Evolutionary conservation across 352 stramenopile genomes (phyloP).

Genomic region (Pythium apleroticum): DNA sequence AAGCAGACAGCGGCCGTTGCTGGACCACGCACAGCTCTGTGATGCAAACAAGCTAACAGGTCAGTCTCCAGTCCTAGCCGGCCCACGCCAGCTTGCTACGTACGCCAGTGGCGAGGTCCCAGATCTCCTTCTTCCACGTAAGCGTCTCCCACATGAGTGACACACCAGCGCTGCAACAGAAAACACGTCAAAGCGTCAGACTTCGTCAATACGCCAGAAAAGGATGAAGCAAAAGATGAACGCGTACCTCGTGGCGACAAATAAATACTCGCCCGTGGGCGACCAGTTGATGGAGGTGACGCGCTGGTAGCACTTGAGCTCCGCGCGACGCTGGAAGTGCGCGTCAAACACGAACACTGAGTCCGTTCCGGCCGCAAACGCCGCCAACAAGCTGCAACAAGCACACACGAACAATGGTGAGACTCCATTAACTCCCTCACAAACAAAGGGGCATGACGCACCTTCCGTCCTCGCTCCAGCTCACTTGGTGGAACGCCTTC

Average conservation of each 20-base stretch:
- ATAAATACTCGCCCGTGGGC: slow-evolving; percentile 84
- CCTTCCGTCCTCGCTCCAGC: slow-evolving; percentile 74
- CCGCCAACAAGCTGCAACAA: slow-evolving; percentile 48
- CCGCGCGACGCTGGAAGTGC: slow-evolving; percentile 51
- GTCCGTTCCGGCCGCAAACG: slow-evolving; percentile 44
- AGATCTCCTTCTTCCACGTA: slow-evolving; percentile 79
- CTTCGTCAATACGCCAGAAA: neutral
- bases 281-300: slow-evolving; percentile 66
- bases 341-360: slow-evolving; percentile 62
- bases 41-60: slow-evolving; percentile 1
- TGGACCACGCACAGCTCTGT: slow-evolving; percentile 72
- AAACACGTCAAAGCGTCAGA: neutral
- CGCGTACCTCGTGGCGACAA: slow-evolving; percentile 62
- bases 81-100: neutral
- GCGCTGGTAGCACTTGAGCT: slow-evolving; percentile 59
- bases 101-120: slow-evolving; percentile 66
- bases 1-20: slow-evolving; percentile 62
- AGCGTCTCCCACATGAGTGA: slow-evolving; percentile 81
- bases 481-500: slow-evolving; percentile 48
- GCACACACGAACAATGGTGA: neutral
- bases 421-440: neutral
- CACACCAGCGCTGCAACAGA: slow-evolving; percentile 37
- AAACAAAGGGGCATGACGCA: too few species aligned
- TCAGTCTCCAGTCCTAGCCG: neutral
- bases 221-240: neutral